phyloP scores from a whole-genome alignment of 2,329 filamentous ascomycete species.

The Amesomyces nigricolor region DNA sequence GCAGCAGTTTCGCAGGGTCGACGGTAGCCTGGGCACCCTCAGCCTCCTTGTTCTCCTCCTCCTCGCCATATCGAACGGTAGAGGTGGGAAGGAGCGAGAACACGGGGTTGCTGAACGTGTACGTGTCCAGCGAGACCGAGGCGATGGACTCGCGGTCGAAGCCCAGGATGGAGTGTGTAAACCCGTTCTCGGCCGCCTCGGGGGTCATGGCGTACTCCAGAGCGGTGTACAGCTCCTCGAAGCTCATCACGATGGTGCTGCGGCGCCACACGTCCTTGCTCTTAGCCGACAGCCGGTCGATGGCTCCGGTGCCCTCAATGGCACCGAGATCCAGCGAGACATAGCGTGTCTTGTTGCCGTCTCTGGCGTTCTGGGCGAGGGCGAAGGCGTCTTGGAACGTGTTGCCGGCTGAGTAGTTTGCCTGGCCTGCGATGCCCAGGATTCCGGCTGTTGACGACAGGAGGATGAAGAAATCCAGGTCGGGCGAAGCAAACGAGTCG shows the following conservation, averaged over 20 bases:
- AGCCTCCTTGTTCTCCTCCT: background rate
- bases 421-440: background rate
- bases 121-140: background rate
- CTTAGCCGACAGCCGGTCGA: background rate
- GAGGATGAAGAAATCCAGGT: background rate
- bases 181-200: background rate
- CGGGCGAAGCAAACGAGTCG: background rate
- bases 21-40: background rate
- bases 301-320: background rate
- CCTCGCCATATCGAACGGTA: background rate
- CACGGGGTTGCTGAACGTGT: background rate
- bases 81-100: background rate
- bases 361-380: background rate
- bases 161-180: background rate
- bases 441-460: background rate
- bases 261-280: slow-evolving; percentile 1
- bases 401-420: background rate
- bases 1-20: background rate
- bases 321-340: background rate
- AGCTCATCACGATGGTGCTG: background rate
- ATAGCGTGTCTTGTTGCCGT: background rate
- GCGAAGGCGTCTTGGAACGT: background rate
- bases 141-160: background rate
- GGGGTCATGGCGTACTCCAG: background rate
- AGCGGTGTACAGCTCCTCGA: background rate